phyloP scores from a whole-genome alignment of 2,329 filamentous ascomycete genomes.

The Neurospora crassa region DNA sequence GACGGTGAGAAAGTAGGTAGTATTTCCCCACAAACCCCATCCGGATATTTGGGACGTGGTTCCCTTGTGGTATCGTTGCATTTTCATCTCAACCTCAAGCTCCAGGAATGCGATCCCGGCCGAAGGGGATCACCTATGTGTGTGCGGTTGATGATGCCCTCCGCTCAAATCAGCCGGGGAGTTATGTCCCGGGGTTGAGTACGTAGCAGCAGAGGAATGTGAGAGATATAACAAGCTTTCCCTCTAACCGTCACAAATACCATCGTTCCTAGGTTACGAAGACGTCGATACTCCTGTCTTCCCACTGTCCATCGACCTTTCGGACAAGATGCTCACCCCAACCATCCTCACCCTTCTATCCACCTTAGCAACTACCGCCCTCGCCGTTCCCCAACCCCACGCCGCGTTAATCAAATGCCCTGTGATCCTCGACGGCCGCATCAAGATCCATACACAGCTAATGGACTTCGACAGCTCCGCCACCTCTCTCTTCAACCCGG shows the following conservation, averaged over 20 bases:
- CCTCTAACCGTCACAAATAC: background rate
- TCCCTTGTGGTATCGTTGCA: slow-evolving; percentile 9
- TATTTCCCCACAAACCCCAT: slow-evolving; percentile 11
- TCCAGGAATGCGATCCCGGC: background rate
- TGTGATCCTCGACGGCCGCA: slow-evolving; percentile 28
- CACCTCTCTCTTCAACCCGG: slow-evolving; percentile 26
- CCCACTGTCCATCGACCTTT: background rate
- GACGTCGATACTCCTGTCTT: too few species aligned
- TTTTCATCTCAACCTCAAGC: background rate
- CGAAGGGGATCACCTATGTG: background rate
- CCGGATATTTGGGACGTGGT: slow-evolving; percentile 13
- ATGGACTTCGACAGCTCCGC: slow-evolving; percentile 24
- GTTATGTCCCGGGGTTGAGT: background rate
- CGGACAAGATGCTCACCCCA: slow-evolving; percentile 10
- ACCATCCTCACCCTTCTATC: slow-evolving; percentile 13
- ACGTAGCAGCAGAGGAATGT: background rate
- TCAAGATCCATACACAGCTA: slow-evolving; percentile 17
- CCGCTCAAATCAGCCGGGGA: background rate
- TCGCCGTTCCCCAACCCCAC: background rate
- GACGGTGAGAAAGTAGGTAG: background rate
- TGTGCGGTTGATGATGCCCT: background rate
- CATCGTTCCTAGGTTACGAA: too few species aligned
- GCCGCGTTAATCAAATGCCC: slow-evolving; percentile 21
- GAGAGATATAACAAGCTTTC: background rate
- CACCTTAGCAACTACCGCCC: slow-evolving; percentile 2